Evolutionary conservation across 192 early-diverging fungal species (phyloP), one percentile per base, ranked within the genome.

Genomic region (Coemansia sp.): DNA sequence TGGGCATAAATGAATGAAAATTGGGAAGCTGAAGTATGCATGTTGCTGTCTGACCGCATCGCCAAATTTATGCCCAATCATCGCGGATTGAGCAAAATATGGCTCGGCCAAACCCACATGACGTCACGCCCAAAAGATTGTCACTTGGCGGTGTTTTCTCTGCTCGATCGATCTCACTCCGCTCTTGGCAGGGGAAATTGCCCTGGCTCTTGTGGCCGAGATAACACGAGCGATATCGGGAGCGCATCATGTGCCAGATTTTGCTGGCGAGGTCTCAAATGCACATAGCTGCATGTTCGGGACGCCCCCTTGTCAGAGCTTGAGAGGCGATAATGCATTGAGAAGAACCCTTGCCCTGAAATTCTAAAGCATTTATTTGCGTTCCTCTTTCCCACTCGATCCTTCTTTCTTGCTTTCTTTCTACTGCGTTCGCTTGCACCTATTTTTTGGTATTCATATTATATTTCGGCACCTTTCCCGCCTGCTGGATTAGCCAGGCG

Each of bases 231-330:
- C 35, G n/a, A 11, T 38, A 38, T 38, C 35, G 35, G 33, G 27
- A 50, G 24, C 27, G 27, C 9, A 50, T 50, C 48, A 50, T 29
- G 48, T 50, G 48, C 27, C 28, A 22, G n/a, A n/a, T n/a, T 50
- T 50, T 7, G 48, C 48, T 50, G 48, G 11, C 6, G 25, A 50
- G 46, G 21, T 21, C 22, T 25, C 10, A 28, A 25, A 25, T 50
- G 48, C 48, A 50, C 48, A 50, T 50, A n/a, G 25, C 48, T 50
- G 48, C 48, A 50, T 30, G 48, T 50, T 50, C 27, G 27, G 24
- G 12, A n/a, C 48, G 48, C 48, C 48, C 22, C 22, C 28, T n/a
- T 23, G 48, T 9, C 48, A 11, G 48, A 28, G 48, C 24, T 44
- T 44, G 24, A 48, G 10, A 14, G n/a, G 23, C 21, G 46, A 21